Evolutionary conservation across 345 rosid species (phyloP).

Genomic region (Acer negundo): DNA sequence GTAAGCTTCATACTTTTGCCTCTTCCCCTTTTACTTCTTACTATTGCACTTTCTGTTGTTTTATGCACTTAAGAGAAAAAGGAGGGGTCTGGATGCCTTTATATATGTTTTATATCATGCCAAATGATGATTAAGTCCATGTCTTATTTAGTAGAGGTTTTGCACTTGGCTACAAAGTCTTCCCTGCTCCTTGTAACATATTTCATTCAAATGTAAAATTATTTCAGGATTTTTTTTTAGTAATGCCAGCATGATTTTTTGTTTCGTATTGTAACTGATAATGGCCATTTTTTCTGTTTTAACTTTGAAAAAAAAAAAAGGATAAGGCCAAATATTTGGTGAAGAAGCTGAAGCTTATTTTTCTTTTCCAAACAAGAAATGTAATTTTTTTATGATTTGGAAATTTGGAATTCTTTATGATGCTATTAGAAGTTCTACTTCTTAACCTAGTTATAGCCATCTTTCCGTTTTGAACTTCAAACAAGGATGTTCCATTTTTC

Average conservation of each 20-base stretch:
- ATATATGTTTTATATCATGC: no score
- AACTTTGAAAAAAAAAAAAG: background rate
- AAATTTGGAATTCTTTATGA: background rate
- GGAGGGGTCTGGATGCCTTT: no score
- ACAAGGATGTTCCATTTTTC: background rate
- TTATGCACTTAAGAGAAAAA: no score
- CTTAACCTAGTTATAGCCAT: background rate
- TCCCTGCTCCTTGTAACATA: background rate
- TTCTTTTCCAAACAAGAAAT: background rate
- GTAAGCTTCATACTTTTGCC: no score
- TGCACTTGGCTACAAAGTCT: no score
- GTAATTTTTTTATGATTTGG: background rate
- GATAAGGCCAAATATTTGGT: background rate
- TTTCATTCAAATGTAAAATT: background rate
- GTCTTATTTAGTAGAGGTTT: no score
- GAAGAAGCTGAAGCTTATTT: background rate
- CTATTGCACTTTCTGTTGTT: no score
- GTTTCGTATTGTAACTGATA: background rate
- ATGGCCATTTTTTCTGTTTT: background rate
- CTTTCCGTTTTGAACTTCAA: background rate
- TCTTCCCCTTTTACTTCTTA: no score
- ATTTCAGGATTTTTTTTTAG: background rate
- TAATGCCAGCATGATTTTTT: background rate
- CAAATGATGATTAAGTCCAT: no score
- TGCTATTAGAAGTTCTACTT: background rate